phyloP scores from a whole-genome alignment of 345 rosid genomes.

The Citrus mangshanensis region DNA sequence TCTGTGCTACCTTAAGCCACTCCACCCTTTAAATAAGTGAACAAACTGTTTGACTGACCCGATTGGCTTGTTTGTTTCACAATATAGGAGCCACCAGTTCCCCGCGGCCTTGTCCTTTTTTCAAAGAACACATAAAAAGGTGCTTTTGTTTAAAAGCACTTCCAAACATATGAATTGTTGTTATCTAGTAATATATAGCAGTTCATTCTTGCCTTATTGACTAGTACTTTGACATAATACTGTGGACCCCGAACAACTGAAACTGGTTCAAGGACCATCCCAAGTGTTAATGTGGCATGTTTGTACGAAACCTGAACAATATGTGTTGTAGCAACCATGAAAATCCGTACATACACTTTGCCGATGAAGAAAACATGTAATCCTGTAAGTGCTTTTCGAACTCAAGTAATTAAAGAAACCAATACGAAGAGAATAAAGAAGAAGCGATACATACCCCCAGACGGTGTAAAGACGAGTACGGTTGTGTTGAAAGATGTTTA shows the following conservation, averaged over 20 bases:
- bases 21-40: not conserved
- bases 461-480: not conserved
- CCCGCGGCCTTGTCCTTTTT: constrained; percentile 6
- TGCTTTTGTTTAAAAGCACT: not conserved
- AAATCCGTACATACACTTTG: not conserved
- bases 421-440: not conserved
- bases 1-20: not conserved
- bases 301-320: no score
- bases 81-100: constrained; percentile 12
- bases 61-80: not conserved
- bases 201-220: no score
- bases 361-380: not conserved
- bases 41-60: constrained; percentile 1
- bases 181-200: no score
- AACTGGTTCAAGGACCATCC: no score
- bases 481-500: not conserved
- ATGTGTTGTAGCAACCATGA: constrained; percentile 11
- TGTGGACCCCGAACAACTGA: no score
- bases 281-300: no score
- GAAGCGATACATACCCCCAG: constrained; percentile 13
- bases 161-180: no score
- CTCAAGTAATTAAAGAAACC: not conserved
- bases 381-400: no score
- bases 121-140: no score
- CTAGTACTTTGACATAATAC: no score